Evolutionary conservation across 2,329 filamentous ascomycete genomes (phyloP).

Genomic region (Colletotrichum phormii): DNA sequence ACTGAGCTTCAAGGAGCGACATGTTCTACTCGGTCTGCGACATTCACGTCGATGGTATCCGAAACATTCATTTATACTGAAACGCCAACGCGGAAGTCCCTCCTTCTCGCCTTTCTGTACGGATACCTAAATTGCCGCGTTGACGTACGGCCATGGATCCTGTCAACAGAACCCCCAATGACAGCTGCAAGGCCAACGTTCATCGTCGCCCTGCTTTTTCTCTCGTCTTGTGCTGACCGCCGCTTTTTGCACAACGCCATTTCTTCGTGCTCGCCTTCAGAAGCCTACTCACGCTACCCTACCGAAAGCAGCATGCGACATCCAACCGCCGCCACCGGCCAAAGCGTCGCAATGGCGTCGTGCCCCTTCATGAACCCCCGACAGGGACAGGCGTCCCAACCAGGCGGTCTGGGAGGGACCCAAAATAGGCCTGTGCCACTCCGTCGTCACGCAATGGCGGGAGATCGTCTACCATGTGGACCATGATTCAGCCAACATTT

Average conservation of each 20-base stretch:
- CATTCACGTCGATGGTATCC: neutral
- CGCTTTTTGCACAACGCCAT: neutral
- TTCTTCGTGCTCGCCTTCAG: neutral
- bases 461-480: conserved; percentile 34
- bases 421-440: conserved; percentile 15
- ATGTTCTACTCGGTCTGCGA: conserved; percentile 24
- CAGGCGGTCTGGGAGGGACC: conserved; percentile 28
- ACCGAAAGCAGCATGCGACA: conserved; percentile 18
- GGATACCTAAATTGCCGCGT: neutral
- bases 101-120: neutral
- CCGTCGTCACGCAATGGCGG: conserved; percentile 30
- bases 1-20: neutral
- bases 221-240: neutral
- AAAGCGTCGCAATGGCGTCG: conserved; percentile 30
- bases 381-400: conserved; percentile 33
- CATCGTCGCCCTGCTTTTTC: neutral
- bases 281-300: neutral
- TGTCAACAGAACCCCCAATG: neutral
- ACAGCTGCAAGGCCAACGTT: neutral
- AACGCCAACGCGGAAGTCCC: conserved; percentile 1
- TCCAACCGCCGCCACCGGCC: conserved; percentile 26
- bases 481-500: conserved; percentile 10
- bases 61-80: conserved; percentile 11
- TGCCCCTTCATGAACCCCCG: conserved; percentile 24
- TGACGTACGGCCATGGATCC: neutral